These are phyloP conservation scores for Vitis hybrid DNA, from an alignment of 177 flowering plant genomes.

Conservation along the genomic window DNA sequence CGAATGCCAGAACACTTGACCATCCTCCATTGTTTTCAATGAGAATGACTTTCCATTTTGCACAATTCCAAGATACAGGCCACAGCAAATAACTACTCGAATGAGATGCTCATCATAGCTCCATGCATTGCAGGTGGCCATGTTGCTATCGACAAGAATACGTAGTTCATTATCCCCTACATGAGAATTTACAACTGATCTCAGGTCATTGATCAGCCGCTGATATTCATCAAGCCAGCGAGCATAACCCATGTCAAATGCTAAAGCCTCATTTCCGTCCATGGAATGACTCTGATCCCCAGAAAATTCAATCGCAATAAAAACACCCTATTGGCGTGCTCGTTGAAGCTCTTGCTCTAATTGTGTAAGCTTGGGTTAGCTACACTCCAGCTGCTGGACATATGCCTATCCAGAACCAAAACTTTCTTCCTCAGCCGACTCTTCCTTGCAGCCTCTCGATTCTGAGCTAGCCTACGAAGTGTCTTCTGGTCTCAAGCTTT, in stretches of 20 bases:
- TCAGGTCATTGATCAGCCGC: slow-evolving; percentile 62
- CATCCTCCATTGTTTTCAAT: no score
- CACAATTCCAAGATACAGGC: no score
- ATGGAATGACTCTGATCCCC: slow-evolving; percentile 48
- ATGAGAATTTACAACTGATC: slow-evolving; percentile 70
- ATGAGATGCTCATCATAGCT: no score
- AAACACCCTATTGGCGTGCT: slow-evolving; percentile 18
- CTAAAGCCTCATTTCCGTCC: slow-evolving; percentile 65
- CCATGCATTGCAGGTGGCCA: no score
- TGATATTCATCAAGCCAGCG: slow-evolving; percentile 90
- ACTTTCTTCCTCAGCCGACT: slow-evolving; percentile 77
- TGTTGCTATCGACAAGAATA: no score
- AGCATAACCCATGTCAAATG: slow-evolving; percentile 80
- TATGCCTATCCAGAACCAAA: no score
- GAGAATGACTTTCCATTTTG: no score
- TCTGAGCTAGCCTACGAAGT: slow-evolving; percentile 80
- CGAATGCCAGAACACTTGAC: no score
- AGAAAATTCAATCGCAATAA: slow-evolving; percentile 43
- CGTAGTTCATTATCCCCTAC: slow-evolving; percentile 26
- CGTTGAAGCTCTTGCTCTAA: no score
- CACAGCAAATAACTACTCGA: no score
- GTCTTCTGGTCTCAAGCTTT: slow-evolving; percentile 28
- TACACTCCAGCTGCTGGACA: no score
- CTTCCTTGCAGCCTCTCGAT: slow-evolving; percentile 89
- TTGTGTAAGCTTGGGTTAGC: no score